Evolutionary conservation across 257 asterid species (phyloP).

Genomic region (Echites panduratus): DNA sequence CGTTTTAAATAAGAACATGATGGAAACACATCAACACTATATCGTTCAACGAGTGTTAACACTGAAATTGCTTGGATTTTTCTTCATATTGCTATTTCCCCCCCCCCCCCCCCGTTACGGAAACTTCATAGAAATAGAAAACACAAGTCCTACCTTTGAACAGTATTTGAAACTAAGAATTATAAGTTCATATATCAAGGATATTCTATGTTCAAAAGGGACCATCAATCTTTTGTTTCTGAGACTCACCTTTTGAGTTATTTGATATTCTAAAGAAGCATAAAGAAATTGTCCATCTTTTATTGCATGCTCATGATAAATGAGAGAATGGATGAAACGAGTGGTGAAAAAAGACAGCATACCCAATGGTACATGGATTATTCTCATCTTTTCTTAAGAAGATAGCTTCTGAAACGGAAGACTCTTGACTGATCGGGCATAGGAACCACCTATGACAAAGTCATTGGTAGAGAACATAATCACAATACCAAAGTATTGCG

Average conservation of each 20-base stretch:
- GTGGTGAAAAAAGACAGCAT: slow-evolving; percentile 12
- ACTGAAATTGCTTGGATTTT: too few relatives aligned
- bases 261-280: background rate
- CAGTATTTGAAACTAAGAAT: too few relatives aligned
- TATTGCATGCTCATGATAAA: background rate
- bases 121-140: too few relatives aligned
- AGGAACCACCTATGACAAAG: slow-evolving; percentile 58
- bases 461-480: slow-evolving; percentile 7
- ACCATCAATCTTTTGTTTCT: too few relatives aligned
- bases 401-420: slow-evolving; percentile 52
- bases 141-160: too few relatives aligned
- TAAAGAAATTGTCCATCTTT: background rate
- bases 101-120: too few relatives aligned
- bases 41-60: background rate
- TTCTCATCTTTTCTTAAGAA: slow-evolving; percentile 67
- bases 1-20: background rate
- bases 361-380: slow-evolving; percentile 67
- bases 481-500: background rate
- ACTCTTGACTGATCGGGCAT: slow-evolving; percentile 48
- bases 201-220: too few relatives aligned
- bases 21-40: background rate
- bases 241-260: background rate
- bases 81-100: too few relatives aligned
- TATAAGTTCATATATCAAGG: too few relatives aligned
- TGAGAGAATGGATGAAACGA: background rate